Evolutionary conservation across 2,329 filamentous ascomycete species (phyloP), one percentile per base, ranked within the genome.

Genomic region (Whalleya microplaca): DNA sequence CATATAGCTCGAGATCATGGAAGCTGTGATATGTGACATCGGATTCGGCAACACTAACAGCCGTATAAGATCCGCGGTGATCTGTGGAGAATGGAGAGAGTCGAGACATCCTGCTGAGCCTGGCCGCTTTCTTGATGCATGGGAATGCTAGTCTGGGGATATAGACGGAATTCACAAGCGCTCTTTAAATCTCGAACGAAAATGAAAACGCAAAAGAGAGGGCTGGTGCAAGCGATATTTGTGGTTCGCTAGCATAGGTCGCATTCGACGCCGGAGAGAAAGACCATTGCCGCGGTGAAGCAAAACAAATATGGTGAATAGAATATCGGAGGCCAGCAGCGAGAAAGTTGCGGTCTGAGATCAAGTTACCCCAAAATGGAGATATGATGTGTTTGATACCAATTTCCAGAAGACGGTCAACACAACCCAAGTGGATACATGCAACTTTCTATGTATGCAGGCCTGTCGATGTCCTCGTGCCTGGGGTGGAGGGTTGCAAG

Each of bases 21-120:
- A 83, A 83, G 73, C 80, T 83, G 68, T 83, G 80, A 68, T 83
- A 83, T 3, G 79, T 81, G 37, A 76, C 77, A 64, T 79, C 78
- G 23, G 80, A 82, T 46, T 71, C 71, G 48, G 78, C 76, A 59
- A 76, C 67, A 66, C 76, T 80, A 45, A 73, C 71, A 49, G 75
- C 72, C 45, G 76, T 77, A 32, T 64, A 62, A 19, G 71, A 67
- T 45, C 68, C 67, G 40, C 66, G 59, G 27, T 67, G 61, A 52
- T 61, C 52, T 19, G 61, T 48, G 40, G 61, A 49, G 37, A 61
- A 56, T 46, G 65, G 49, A 48, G 63, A 62, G 27, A 64, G 56
- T 56, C 55, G 64, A 47, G 67, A 63, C 68, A 69, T 69, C 41
- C 42, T 64, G 61, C 53, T 57, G 46, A 23, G 42, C 20, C 41